Conservation (phyloP, 2,329 filamentous ascomycete species). For the Hortaea sp. region DNA sequence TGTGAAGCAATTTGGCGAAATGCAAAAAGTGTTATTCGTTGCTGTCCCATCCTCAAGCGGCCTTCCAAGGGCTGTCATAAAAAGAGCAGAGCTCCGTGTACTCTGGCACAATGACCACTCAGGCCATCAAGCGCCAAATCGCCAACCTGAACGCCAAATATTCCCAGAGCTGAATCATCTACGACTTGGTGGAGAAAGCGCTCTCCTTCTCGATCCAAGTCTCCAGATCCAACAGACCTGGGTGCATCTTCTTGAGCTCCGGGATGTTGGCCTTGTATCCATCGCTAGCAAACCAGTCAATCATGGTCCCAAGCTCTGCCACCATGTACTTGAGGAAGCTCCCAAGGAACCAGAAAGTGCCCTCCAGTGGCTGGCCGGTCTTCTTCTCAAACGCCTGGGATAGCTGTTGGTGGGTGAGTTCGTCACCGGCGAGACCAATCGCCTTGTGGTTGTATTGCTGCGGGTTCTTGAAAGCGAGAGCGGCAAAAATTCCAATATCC, state of each 20-base stretch:
- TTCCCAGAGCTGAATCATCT: no score
- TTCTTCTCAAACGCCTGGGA: constrained; percentile 37
- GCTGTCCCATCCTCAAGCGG: no score
- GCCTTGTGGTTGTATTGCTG: constrained; percentile 37
- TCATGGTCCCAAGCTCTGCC: constrained; percentile 24
- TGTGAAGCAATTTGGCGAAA: no score
- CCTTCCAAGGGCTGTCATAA: no score
- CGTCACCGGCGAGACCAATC: constrained; percentile 44
- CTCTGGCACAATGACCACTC: no score
- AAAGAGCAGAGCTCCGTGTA: no score
- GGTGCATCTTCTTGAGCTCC: constrained; percentile 34
- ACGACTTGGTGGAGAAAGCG: constrained; percentile 12
- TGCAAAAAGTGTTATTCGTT: no score
- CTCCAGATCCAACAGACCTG: constrained; percentile 30
- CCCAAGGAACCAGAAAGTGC: constrained; percentile 35
- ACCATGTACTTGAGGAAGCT: constrained; percentile 34
- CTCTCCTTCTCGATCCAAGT: constrained; percentile 24
- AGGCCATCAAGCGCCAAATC: no score
- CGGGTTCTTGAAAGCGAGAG: constrained; percentile 37
- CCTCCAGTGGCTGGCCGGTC: constrained; percentile 35
- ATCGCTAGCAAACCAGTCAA: constrained; percentile 40
- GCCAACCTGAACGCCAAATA: no score
- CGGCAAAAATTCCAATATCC: constrained; percentile 45
- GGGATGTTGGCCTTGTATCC: constrained; percentile 41
- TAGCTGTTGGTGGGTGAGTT: constrained; percentile 40